Evolutionary conservation across 495 filamentous ascomycete genomes (phyloP), one percentile per base, ranked within the genome.

Genomic region (Penicillium taxi): DNA sequence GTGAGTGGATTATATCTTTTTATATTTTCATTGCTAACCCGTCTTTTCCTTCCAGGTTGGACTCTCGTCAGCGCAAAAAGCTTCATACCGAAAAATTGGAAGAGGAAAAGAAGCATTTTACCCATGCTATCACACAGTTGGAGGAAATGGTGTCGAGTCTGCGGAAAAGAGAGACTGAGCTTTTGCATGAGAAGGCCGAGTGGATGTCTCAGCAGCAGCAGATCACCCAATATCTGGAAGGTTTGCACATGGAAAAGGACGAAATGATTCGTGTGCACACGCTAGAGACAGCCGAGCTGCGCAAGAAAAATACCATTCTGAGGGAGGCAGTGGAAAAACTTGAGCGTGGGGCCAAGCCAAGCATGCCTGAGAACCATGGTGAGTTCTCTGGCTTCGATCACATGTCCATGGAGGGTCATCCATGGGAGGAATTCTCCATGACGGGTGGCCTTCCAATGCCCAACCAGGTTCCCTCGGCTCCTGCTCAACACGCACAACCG

Each of bases 41-140:
- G 16, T 24, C 13, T 15, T 22, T 5, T 2, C n/a, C 11, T 1
- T 17, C 24, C 53, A 95, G 86, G 30, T 77, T 99, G 45, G 88
- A 96, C 65, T 96, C 93, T 19, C 82, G 91, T 45, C 91, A 96
- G 60, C 82, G 93, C 45, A 99, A 96, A 75, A 99, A 99, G 74
- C 82, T 89, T 59, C 90, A 99, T 65, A 96, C 91, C 17, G 90
- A 96, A 69, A 82, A 89, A 39, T 75, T 99, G 11, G 91, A 99
- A 55, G 85, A 93, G 55, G 88, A 96, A 65, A 94, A 95, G 75
- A 95, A 96, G 67, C 75, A 82, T 26, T 91, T 78, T 66, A 82
- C 77, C 39, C 75, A 73, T 39, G 53, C 79, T 47, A 82, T 96
- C 56, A 69, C 67, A 41, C 73, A 78, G 26, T 72, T 96, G 45